Percentiles rank a stretch among this genome's conserved stretches.
phyloP scores from a whole-genome alignment of 2,329 filamentous ascomycete species.

The Ophiostoma piceae region DNA sequence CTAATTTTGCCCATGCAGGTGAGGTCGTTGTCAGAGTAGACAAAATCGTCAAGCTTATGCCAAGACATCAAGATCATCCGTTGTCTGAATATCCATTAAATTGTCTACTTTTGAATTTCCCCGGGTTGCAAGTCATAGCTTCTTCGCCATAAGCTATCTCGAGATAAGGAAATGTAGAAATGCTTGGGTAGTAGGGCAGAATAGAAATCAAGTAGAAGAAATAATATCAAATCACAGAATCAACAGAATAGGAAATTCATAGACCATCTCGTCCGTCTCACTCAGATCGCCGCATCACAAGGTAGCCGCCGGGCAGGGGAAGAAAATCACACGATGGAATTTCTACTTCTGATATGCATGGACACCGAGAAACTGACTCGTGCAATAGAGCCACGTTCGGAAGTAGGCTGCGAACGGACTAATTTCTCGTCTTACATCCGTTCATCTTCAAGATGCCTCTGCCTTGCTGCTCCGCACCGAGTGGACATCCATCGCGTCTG shows the following conservation, averaged over 20 bases:
- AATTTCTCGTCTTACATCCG: not conserved
- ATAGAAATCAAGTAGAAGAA: not conserved
- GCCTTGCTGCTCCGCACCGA: not conserved
- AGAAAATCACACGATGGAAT: not conserved
- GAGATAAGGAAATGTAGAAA: not conserved
- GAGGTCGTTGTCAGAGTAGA: not conserved
- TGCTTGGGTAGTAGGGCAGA: too few species aligned
- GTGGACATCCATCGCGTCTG: not conserved
- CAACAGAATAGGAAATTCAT: too few species aligned
- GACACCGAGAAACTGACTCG: not conserved
- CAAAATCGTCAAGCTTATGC: not conserved
- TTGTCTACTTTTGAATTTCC: not conserved
- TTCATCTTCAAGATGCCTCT: not conserved
- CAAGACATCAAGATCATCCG: not conserved
- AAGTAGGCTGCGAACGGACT: not conserved
- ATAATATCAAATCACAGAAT: not conserved
- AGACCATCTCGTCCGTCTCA: too few species aligned
- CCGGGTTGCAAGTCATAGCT: not conserved
- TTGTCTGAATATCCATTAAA: not conserved
- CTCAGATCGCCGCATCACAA: not conserved
- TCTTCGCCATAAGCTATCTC: not conserved
- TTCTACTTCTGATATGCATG: not conserved
- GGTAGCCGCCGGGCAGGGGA: not conserved
- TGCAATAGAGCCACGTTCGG: not conserved
- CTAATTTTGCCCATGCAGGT: not conserved